These are phyloP conservation scores for Phytophthora cactorum DNA, from an alignment of 352 stramenopile species.

Conservation along the genomic window DNA sequence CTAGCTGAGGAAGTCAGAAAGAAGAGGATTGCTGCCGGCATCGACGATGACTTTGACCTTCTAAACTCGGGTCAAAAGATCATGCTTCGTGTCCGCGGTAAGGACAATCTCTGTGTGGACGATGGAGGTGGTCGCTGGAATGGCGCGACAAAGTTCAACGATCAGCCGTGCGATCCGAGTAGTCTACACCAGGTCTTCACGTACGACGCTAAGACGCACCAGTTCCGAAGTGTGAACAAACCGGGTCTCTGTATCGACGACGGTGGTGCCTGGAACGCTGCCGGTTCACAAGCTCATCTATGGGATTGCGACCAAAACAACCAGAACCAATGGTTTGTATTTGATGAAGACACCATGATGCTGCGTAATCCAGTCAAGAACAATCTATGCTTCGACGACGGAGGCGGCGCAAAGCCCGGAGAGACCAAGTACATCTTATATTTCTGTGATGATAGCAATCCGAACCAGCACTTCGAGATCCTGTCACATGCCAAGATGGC, in stretches of 20 bases:
- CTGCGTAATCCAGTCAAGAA: constrained; percentile 33
- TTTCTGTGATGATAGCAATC: constrained; percentile 27
- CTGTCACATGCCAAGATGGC: constrained; percentile 22
- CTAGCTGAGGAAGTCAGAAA: constrained; percentile 8
- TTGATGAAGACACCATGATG: constrained; percentile 35
- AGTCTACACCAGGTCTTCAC: constrained; percentile 37
- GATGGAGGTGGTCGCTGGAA: constrained; percentile 35
- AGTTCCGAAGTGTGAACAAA: constrained; percentile 30
- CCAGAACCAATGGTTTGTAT: constrained; percentile 31
- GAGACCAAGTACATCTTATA: constrained; percentile 25
- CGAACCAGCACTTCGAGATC: constrained; percentile 39
- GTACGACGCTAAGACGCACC: constrained; percentile 24
- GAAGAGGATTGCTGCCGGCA: constrained; percentile 14
- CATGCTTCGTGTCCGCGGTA: constrained; percentile 30
- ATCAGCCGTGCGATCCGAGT: constrained; percentile 29
- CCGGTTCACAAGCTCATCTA: constrained; percentile 18
- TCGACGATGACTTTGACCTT: constrained; percentile 21
- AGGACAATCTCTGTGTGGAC: constrained; percentile 43
- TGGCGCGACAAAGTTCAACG: constrained; percentile 25
- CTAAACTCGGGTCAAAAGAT: constrained; percentile 25
- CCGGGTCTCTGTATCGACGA: constrained; percentile 34
- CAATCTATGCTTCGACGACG: constrained; percentile 41
- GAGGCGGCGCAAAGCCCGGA: constrained; percentile 13
- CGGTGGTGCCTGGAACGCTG: constrained; percentile 20
- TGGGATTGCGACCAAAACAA: constrained; percentile 32